Evolutionary conservation across 345 rosid genomes (phyloP).

Genomic region (Eutrema yunnanense): DNA sequence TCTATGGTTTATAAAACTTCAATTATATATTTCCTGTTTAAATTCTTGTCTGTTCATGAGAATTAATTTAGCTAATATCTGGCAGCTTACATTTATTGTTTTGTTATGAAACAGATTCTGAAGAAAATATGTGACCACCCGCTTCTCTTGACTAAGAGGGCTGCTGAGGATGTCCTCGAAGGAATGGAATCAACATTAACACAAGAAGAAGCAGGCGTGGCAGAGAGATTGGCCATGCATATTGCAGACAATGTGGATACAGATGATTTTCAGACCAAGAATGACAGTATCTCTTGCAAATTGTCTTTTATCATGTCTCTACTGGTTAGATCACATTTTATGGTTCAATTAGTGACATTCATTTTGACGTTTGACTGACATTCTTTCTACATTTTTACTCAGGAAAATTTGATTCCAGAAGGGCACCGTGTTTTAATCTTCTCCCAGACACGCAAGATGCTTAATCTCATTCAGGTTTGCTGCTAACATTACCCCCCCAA

Average conservation of each 20-base stretch:
- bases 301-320: slow-evolving; percentile 70
- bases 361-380: slow-evolving; percentile 12
- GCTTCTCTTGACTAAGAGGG: slow-evolving; percentile 35
- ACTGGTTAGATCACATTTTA: slow-evolving; percentile 45
- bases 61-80: background rate
- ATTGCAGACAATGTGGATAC: slow-evolving; percentile 75
- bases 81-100: background rate
- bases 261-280: slow-evolving; percentile 70
- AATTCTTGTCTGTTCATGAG: background rate
- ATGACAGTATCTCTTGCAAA: slow-evolving; percentile 86
- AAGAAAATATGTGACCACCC: slow-evolving; percentile 69
- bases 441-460: slow-evolving; percentile 98
- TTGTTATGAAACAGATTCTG: slow-evolving; percentile 63
- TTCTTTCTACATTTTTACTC: slow-evolving; percentile 16
- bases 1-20: background rate
- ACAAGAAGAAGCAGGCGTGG: slow-evolving; percentile 69
- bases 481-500: slow-evolving; percentile 20
- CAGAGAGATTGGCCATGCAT: slow-evolving; percentile 87
- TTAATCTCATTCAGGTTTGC: slow-evolving; percentile 85
- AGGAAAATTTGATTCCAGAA: slow-evolving; percentile 80
- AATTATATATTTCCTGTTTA: background rate
- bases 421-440: slow-evolving; percentile 92
- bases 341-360: background rate
- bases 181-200: slow-evolving; percentile 88
- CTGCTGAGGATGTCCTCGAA: slow-evolving; percentile 65